Base-by-base conservation (phyloP, 768 basidiomycete species). In the Lepiota subincarnata region DNA sequence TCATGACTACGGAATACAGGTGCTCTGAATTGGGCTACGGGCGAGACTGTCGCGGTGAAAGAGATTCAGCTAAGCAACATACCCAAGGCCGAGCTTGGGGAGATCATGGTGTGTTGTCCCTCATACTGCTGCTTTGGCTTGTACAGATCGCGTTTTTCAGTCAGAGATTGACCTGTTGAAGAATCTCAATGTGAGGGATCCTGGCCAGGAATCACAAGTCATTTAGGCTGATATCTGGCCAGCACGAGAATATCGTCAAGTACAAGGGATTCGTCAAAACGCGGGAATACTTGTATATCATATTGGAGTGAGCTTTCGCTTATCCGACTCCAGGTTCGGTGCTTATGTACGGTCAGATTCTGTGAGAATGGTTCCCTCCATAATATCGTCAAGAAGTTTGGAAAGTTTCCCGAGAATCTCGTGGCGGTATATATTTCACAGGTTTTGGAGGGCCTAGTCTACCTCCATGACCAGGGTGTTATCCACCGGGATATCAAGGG, bases 401-500 rank as follows among this genome's bases (percentile, higher is more conserved):
- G 97, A 59, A 98, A 98, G 75, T 98, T 99, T 66, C 97, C 97
- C 0, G 97, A 99, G 68, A 89, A 83, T 60, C 84, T 99, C 16
- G 96, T 98, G 22, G 94, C 91, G 0, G 91, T 98, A 13, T 98
- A 98, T 72, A 92, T 98, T 61, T 91, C 89, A 40, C 97, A 99
- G 70, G 92, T 98, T 19, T 79, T 99, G 26, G 90, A 96, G 62
- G 97, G 97, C 1, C 78, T 99, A 31, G 87, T 95, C 44, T 99
- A 99, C 67, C 83, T 99, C 16, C 97, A 99, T 65, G 96, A 98
- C 60, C 96, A 98, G 74, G 97, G 97, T 76, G 97, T 99, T 57
- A 98, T 99, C 61, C 97, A 99, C 68, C 81, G 97, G 28, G 97
- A 99, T 63, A 98, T 99, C 75, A 99, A 99, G 68, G 97, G 97